Evolutionary conservation across 73 alveolate species (phyloP), one percentile per base, ranked within the genome.

Genomic region (Symbiodinium pilosum): DNA sequence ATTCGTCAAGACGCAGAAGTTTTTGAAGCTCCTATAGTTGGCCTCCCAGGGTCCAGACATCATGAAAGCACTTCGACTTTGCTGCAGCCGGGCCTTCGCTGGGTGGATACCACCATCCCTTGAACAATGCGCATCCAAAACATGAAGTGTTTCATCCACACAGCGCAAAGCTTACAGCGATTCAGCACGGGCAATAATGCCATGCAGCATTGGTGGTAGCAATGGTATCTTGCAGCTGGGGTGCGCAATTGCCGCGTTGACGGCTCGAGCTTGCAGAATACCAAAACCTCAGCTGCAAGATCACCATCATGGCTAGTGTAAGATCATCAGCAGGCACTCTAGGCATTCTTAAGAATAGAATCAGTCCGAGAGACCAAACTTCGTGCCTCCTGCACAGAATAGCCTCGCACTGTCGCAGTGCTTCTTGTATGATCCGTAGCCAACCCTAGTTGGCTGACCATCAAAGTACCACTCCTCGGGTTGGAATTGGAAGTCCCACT

Each of bases 231-330:
- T 12, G 83, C 14, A 73, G 85, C 85, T 11, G 43, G 28, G 85
- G 18, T 34, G 32, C 85, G 9, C 44, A 12, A 73, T 73, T 42
- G 85, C 85, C 28, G 18, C 43, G 26, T 34, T n/a, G 32, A 73
- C 85, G 32, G 85, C 85, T 73, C 43, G 85, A 30, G 85, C 85
- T 30, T 73, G 85, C 20, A 34, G 85, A 73, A 73, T 73, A 43
- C 85, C 85, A 36, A 73, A 73, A 43, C 85, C 85, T 73, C 44
- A 73, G 39, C 1, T 26, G n/a, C n/a, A n/a, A n/a, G n/a, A n/a
- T n/a, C n/a, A n/a, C n/a, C n/a, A n/a, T n/a, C n/a, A n/a, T n/a
- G n/a, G n/a, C n/a, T n/a, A n/a, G n/a, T n/a, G n/a, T n/a, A n/a
- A n/a, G n/a, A n/a, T n/a, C n/a, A n/a, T n/a, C n/a, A n/a, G n/a